Evolutionary conservation across 2,329 filamentous ascomycete species (phyloP), one percentile per base, ranked within the genome.

Genomic region (Sporothrix mexicana): DNA sequence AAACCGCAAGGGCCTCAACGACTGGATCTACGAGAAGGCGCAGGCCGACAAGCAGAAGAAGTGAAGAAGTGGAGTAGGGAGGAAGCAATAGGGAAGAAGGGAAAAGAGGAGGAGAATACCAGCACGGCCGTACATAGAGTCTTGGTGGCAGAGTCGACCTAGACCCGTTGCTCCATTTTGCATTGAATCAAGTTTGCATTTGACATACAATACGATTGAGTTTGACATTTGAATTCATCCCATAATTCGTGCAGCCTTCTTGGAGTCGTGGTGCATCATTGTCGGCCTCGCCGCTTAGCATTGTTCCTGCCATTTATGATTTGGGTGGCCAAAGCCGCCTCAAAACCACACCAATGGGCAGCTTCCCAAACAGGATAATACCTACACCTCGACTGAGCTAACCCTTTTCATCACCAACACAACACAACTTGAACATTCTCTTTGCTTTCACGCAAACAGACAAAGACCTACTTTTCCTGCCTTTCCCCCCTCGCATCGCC

Each of bases 11-110:
- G 95, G 95, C 41, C 84, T 98, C 73, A 99, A 99, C 79, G 96
- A 99, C 82, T 99, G 96, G 96, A 90, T 99, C 75, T 96, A 95
- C 82, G 95, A 98, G 83, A 88, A 93, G 81, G 89, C 91, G 0
- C 90, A 95, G 78, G 86, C 87, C 72, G 85, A 88, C 77, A 88
- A 87, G 81, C 68, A 25, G 62, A 75, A 75, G 73, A 70, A 74
- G 69, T 70, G 2, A 17, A 25, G 2, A 13, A 17, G n/a, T n/a
- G n/a, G n/a, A n/a, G n/a, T n/a, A n/a, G n/a, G n/a, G n/a, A n/a
- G n/a, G n/a, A n/a, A n/a, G n/a, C n/a, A n/a, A n/a, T n/a, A n/a
- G n/a, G n/a, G n/a, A n/a, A n/a, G 20, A 30, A 30, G 45, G 41
- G 2, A 25, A 9, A 57, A 6, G 30, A 57, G 2, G 43, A 57